Conservation (phyloP, 2,329 filamentous ascomycete species). For the Fusarium coffeatum region DNA sequence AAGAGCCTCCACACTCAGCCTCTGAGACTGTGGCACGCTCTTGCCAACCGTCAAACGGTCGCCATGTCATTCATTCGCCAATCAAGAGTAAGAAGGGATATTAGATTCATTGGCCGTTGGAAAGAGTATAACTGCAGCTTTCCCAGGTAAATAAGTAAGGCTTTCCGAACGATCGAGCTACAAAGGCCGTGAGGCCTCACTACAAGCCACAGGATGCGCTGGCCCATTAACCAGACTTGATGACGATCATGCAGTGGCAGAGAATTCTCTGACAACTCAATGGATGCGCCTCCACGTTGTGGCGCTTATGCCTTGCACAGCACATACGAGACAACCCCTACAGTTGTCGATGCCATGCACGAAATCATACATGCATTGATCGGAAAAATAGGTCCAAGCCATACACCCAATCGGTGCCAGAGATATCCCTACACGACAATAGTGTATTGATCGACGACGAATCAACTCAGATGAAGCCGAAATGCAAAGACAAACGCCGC, state of each 20-base stretch:
- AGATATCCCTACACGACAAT: not conserved
- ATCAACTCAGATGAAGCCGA: not conserved
- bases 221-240: not conserved
- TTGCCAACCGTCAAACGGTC: not conserved
- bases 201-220: not conserved
- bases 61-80: not conserved
- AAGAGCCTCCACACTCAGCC: not conserved
- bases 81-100: not conserved
- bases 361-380: not conserved
- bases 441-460: not conserved
- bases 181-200: not conserved
- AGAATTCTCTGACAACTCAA: not conserved
- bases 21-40: not conserved
- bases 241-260: not conserved
- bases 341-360: not conserved
- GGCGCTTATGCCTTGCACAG: not conserved
- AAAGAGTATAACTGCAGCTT: not conserved
- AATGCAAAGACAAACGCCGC: constrained; percentile 31
- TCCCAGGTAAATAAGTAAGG: not conserved
- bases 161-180: not conserved
- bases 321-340: not conserved
- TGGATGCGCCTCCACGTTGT: not conserved
- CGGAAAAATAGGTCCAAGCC: not conserved
- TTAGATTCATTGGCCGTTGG: not conserved
- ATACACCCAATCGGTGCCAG: not conserved